Evolutionary conservation across 1,284 basidiomycete genomes (phyloP).

Genomic region (Marasmius oreades): DNA sequence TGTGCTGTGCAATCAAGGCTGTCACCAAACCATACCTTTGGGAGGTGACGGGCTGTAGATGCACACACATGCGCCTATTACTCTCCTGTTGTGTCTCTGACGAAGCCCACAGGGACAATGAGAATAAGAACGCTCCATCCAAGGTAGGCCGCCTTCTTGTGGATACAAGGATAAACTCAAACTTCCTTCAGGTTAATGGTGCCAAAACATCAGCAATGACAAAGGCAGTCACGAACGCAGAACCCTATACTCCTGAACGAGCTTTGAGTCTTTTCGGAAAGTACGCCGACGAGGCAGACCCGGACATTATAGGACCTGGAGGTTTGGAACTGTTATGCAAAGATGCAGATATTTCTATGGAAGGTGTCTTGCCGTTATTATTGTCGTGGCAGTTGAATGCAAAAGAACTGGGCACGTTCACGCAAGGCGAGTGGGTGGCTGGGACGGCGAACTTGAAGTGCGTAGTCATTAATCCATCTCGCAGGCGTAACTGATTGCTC

Average conservation of each 20-base stretch:
- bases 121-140: slow-evolving; percentile 22
- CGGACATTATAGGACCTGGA: slow-evolving; percentile 58
- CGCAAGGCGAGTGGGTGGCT: slow-evolving; percentile 61
- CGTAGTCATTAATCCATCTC: slow-evolving; percentile 23
- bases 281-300: slow-evolving; percentile 61
- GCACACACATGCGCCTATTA: slow-evolving; percentile 44
- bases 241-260: slow-evolving; percentile 47
- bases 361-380: slow-evolving; percentile 65
- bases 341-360: slow-evolving; percentile 63
- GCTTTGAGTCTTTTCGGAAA: slow-evolving; percentile 54
- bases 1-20: slow-evolving; percentile 15
- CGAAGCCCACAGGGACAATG: slow-evolving; percentile 43
- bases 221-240: slow-evolving; percentile 22
- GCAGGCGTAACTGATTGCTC: slow-evolving; percentile 1
- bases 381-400: slow-evolving; percentile 70
- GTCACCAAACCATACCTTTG: slow-evolving; percentile 3
- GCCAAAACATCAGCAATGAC: slow-evolving; percentile 8
- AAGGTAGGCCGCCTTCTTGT: slow-evolving; percentile 11
- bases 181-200: not conserved
- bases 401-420: slow-evolving; percentile 67
- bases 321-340: slow-evolving; percentile 64
- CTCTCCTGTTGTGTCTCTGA: slow-evolving; percentile 53
- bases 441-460: slow-evolving; percentile 58
- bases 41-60: slow-evolving; percentile 20
- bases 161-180: slow-evolving; percentile 4